Base-by-base conservation (phyloP, 345 rosid species). In the Melaleuca alternifolia region DNA sequence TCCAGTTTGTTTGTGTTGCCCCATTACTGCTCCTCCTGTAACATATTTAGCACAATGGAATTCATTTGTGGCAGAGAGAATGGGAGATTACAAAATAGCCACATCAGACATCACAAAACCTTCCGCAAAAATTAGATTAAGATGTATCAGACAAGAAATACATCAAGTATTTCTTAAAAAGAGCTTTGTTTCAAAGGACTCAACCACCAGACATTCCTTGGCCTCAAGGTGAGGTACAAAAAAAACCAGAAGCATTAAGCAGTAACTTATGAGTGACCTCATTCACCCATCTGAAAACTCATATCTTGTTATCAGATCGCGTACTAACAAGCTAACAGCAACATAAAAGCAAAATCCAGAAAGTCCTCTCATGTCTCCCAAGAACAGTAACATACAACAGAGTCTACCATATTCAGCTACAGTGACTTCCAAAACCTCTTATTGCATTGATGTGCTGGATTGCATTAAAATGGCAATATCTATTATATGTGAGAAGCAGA, bases 1-100 rank as follows among this genome's bases (percentile, higher is more conserved):
- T 37, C 92, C 89, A 87, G 86, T 82, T 83, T 91, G 90, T 62
- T 92, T 94, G 14, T 91, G 93, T 77, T 91, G 94, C 88, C 90
- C 92, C 86, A 89, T 86, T 62, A 92, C 88, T 86, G 93, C 91
- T 89, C 91, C 88, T 86, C 89, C 93, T 89, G 83, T 81, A 37
- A 13, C 24, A 41, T 44, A 33, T 37, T 52, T 26, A 51, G 18
- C 84, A 50, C 56, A 76, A 76, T 21, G 20, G 37, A 28, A n/a
- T 76, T 76, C 82, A 76, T 4, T 28, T 33, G 46, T n/a, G 33
- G 82, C 50, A 28, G 82, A 76, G 82, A 76, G 15, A 46, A n/a
- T 2, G 46, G 23, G 46, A n/a, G 37, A 37, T 28, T 51, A 54
- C 26, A 44, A 84, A 54, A 76, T 48, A 37, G 51, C 12, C 28